These are phyloP conservation scores for Globisporangium perplexum DNA, from an alignment of 352 stramenopile species.

Conservation along the genomic window DNA sequence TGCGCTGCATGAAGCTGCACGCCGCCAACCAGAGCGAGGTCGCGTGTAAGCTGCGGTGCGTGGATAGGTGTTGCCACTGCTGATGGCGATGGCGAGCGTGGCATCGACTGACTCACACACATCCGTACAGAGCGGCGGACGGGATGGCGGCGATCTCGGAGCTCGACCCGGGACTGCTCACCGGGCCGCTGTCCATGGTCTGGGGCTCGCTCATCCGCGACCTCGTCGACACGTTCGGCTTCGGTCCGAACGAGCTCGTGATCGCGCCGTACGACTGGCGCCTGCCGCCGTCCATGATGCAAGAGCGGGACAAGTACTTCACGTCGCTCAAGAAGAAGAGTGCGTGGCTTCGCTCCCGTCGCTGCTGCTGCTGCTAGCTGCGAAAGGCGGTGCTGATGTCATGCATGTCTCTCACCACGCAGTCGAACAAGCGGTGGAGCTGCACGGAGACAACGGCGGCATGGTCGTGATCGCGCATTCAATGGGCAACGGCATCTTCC, in stretches of 20 bases:
- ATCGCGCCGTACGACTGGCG: slow-evolving; percentile 81
- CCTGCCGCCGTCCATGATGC: slow-evolving; percentile 60
- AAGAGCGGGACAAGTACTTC: slow-evolving; percentile 75
- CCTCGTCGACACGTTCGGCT: slow-evolving; percentile 59
- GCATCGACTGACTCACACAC: no score
- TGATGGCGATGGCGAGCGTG: background rate
- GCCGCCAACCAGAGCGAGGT: slow-evolving; percentile 60
- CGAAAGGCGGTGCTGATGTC: background rate
- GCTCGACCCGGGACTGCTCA: slow-evolving; percentile 71
- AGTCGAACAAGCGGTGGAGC: slow-evolving; percentile 58
- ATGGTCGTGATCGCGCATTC: slow-evolving; percentile 79
- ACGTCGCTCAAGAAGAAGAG: slow-evolving; percentile 65
- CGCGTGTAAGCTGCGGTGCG: slow-evolving; percentile 67
- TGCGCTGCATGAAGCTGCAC: slow-evolving; percentile 71
- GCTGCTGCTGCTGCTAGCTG: no score
- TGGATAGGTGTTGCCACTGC: no score
- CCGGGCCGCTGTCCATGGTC: slow-evolving; percentile 63
- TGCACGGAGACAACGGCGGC: slow-evolving; percentile 36
- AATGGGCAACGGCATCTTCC: slow-evolving; percentile 75
- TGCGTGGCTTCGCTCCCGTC: slow-evolving; percentile 14
- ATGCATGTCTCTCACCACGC: background rate
- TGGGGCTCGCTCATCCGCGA: slow-evolving; percentile 65
- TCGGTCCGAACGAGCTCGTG: slow-evolving; percentile 61
- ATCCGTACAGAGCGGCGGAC: slow-evolving; percentile 47
- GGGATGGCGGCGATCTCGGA: slow-evolving; percentile 60